phyloP scores from a whole-genome alignment of 164 flowering plant genomes.

The Stephania japonica region DNA sequence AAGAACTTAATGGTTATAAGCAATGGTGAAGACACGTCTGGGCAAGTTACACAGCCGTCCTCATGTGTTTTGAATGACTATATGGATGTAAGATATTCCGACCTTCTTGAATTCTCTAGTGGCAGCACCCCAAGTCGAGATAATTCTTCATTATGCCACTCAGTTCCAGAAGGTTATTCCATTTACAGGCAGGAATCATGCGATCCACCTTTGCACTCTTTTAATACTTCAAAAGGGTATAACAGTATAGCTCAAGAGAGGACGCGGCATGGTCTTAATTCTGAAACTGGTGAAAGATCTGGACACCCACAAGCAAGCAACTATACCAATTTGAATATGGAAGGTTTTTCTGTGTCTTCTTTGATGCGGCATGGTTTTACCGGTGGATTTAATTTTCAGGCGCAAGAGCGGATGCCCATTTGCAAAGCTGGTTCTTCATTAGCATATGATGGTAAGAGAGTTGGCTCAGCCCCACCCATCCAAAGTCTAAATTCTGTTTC shows the following conservation, averaged over 20 bases:
- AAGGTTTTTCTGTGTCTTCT: slow-evolving; percentile 14
- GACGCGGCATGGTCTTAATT: neutral
- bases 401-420: slow-evolving; percentile 14
- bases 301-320: slow-evolving; percentile 7
- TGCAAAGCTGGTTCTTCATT: slow-evolving; percentile 16
- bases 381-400: slow-evolving; percentile 13
- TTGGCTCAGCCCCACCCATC: slow-evolving; percentile 11
- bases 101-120: slow-evolving; percentile 18
- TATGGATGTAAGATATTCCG: slow-evolving; percentile 17
- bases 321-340: slow-evolving; percentile 15
- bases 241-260: slow-evolving; percentile 4
- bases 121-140: slow-evolving; percentile 20
- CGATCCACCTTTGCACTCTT: slow-evolving; percentile 14
- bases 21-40: slow-evolving; percentile 44
- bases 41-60: slow-evolving; percentile 16
- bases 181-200: slow-evolving; percentile 18
- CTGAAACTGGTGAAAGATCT: slow-evolving; percentile 16
- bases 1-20: slow-evolving; percentile 81
- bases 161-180: slow-evolving; percentile 23
- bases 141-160: slow-evolving; percentile 13
- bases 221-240: slow-evolving; percentile 17
- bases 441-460: slow-evolving; percentile 15
- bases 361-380: slow-evolving; percentile 15
- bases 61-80: slow-evolving; percentile 11
- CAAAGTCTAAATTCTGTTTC: slow-evolving; percentile 19